Conservation (phyloP, 345 rosid species). For the Syzygium aromaticum region DNA sequence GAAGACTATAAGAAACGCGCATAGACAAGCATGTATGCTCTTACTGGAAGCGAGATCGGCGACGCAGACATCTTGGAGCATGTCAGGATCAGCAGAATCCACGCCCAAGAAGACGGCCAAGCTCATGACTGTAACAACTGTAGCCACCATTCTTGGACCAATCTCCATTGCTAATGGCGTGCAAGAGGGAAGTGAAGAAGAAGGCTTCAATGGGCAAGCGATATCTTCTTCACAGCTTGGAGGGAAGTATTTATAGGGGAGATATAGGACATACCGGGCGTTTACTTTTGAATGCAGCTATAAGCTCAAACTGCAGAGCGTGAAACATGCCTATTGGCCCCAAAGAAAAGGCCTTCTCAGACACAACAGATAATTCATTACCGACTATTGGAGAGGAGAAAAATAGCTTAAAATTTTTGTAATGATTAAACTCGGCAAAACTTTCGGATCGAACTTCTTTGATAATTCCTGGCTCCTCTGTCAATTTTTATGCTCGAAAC, state of each 20-base stretch:
- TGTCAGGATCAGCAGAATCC: conserved; percentile 43
- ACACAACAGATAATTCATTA: background rate
- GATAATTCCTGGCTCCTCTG: background rate
- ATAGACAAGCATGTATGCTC: background rate
- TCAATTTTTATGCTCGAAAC: background rate
- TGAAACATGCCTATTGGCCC: background rate
- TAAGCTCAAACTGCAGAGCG: background rate
- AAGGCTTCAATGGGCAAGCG: background rate
- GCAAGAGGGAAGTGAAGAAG: background rate
- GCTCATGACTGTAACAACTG: background rate
- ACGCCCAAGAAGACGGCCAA: conserved; percentile 6
- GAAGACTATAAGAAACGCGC: background rate
- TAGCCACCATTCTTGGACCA: background rate
- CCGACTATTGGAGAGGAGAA: background rate
- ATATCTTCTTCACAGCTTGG: background rate
- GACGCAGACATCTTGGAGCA: conserved; percentile 82
- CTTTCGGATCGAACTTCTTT: background rate
- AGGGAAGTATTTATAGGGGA: background rate
- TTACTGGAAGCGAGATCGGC: conserved; percentile 43
- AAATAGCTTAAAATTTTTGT: background rate
- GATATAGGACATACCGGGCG: background rate
- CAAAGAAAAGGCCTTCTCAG: background rate
- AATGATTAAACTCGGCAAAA: background rate
- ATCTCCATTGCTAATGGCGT: background rate
- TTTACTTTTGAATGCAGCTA: background rate